Evolutionary conservation across 805 yeast genomes (phyloP), one percentile per base, ranked within the genome.

Genomic region (Kazachstania taianensis): DNA sequence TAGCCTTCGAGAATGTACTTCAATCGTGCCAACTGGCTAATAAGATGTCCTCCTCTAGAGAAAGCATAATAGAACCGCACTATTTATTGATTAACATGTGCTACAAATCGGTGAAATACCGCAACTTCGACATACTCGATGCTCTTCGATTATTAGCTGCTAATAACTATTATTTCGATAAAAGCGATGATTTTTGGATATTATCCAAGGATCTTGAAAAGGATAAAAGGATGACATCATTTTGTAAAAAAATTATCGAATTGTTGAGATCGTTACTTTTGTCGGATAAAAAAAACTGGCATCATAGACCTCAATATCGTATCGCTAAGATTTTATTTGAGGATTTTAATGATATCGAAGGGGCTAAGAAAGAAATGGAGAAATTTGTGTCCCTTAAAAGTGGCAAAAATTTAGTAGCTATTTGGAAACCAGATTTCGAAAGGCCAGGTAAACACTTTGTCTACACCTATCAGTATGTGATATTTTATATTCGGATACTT

Each of bases 341-440:
- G 2, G 79, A 75, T 3, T 66, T 73, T 27, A 56, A 66, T 2
- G 75, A 81, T 38, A 42, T 59, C 6, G 57, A 59, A 2, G 65
- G 61, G 1, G 92, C 96, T 0, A 64, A 67, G 31, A 69, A 69
- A 9, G 84, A 81, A 44, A 73, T 89, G 72, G 63, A 72, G 1
- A 52, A 65, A 0, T 61, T 85, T 13, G 71, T 87, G 35, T 68
- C 81, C 6, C 55, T 84, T 33, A 82, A 77, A 45, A 66, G 85
- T 1, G 68, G 73, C 2, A 81, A 85, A 50, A 74, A 79, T 8
- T 67, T 92, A 26, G 74, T 87, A 1, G 80, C 75, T 44, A 82
- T 92, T 39, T 92, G 98, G 97, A 85, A 85, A 47, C 94, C 96
- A 0, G 95, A 86, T 32, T 57, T 67, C 47, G 98, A 94, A 55